Conservation (phyloP, 129 eudicot species). For the Apium graveolens region DNA sequence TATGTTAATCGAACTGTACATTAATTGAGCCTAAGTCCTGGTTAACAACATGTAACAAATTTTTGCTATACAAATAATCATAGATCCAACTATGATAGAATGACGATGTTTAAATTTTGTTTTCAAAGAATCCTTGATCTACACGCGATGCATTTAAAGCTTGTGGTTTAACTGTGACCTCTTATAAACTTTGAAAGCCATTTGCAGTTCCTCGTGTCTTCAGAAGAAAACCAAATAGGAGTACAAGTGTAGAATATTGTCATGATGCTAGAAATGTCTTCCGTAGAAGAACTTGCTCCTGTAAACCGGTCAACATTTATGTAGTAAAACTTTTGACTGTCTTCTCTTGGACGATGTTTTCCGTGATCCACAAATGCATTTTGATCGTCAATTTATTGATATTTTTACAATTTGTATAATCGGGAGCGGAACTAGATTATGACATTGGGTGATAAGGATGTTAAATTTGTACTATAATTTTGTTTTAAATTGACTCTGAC, state of each 20-base stretch:
- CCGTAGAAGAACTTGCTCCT: constrained; percentile 5
- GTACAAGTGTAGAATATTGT: background rate
- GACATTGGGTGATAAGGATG: too few species aligned
- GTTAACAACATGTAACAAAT: too few species aligned
- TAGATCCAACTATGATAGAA: too few species aligned
- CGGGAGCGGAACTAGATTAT: too few species aligned
- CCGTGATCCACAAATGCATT: background rate
- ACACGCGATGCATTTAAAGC: constrained; percentile 13
- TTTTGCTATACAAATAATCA: too few species aligned
- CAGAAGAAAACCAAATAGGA: background rate
- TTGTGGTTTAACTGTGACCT: constrained; percentile 8
- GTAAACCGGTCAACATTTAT: background rate
- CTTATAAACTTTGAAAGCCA: background rate
- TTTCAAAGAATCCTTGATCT: background rate
- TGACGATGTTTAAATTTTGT: too few species aligned
- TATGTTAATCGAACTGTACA: too few species aligned
- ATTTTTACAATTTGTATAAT: too few species aligned
- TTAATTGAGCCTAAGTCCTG: too few species aligned
- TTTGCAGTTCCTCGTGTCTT: background rate
- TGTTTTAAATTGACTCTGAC: too few species aligned
- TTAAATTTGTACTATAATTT: too few species aligned
- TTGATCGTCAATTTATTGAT: too few species aligned
- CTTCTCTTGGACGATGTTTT: background rate
- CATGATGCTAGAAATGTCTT: constrained; percentile 6
- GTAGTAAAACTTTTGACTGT: background rate